Percentiles rank a stretch among this genome's conserved stretches.
Conservation (phyloP, 495 filamentous ascomycete species). For the Xylaria telfairii region DNA sequence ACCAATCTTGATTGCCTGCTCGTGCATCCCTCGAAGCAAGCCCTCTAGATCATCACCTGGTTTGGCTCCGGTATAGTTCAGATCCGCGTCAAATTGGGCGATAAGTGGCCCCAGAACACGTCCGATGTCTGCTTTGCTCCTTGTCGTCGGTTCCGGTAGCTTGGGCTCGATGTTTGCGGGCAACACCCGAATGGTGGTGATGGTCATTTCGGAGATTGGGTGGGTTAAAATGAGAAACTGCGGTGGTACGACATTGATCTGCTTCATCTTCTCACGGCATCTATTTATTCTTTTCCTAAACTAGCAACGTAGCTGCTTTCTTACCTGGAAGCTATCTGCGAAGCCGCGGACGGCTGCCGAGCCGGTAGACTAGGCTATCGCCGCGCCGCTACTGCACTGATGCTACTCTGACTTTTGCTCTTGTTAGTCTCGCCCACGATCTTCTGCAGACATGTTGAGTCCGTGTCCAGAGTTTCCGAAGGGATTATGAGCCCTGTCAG, state of each 20-base stretch:
- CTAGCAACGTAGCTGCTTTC: background rate
- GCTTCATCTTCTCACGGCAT: background rate
- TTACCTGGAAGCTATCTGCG: background rate
- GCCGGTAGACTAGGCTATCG: conserved; percentile 1
- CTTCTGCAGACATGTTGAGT: background rate
- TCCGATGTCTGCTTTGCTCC: conserved; percentile 13
- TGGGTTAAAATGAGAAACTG: background rate
- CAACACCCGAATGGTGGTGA: conserved; percentile 1
- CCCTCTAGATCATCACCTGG: conserved; percentile 22
- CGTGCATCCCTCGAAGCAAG: conserved; percentile 22
- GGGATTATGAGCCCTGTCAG: background rate
- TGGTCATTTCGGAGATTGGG: conserved; percentile 14
- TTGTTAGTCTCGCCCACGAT: background rate
- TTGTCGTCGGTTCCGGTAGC: conserved; percentile 15
- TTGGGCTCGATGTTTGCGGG: conserved; percentile 9
- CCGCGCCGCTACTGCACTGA: background rate
- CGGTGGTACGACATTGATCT: background rate
- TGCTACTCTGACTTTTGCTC: background rate
- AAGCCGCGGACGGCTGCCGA: background rate
- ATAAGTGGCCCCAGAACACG: conserved; percentile 16
- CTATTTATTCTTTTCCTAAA: conserved; percentile 12
- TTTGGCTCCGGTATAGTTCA: conserved; percentile 20
- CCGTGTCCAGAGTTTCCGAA: conserved; percentile 5
- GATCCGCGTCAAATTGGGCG: conserved; percentile 21
- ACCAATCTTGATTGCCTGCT: conserved; percentile 24